These are phyloP conservation scores for Histomonas meleagridis DNA, from an alignment of 208 protist species.

Conservation along the genomic window DNA sequence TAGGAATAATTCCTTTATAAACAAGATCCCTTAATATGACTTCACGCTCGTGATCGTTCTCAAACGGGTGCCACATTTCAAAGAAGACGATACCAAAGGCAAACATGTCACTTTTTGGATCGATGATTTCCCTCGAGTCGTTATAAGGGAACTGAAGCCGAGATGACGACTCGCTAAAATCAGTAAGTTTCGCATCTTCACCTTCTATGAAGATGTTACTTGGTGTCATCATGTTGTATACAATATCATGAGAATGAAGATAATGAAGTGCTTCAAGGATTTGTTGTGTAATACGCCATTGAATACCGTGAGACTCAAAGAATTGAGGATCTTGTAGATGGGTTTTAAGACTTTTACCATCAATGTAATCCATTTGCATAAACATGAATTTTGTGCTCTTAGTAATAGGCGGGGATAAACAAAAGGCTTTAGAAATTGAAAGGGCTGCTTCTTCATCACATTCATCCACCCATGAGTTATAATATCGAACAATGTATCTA, in stretches of 20 bases:
- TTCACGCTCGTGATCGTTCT: neutral
- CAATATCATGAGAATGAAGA: neutral
- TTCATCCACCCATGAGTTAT: neutral
- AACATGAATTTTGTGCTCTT: neutral
- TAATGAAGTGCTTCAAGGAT: neutral
- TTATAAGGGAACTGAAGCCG: neutral
- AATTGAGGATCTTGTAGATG: neutral
- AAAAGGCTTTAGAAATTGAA: neutral
- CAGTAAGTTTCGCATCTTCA: neutral
- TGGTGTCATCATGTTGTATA: neutral
- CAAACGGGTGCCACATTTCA: constrained; percentile 3
- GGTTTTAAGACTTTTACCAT: neutral
- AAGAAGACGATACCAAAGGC: constrained; percentile 27
- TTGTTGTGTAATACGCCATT: neutral
- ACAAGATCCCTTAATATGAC: neutral
- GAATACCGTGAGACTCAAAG: neutral
- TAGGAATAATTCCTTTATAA: neutral
- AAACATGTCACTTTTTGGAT: constrained; percentile 24
- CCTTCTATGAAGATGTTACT: neutral
- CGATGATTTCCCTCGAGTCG: neutral
- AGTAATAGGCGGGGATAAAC: neutral
- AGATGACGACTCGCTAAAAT: neutral
- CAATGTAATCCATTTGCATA: neutral
- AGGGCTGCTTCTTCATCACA: neutral
- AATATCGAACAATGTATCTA: neutral